Base-by-base conservation (phyloP, 192 early-diverging fungal species). In the Coemansia sp. region DNA sequence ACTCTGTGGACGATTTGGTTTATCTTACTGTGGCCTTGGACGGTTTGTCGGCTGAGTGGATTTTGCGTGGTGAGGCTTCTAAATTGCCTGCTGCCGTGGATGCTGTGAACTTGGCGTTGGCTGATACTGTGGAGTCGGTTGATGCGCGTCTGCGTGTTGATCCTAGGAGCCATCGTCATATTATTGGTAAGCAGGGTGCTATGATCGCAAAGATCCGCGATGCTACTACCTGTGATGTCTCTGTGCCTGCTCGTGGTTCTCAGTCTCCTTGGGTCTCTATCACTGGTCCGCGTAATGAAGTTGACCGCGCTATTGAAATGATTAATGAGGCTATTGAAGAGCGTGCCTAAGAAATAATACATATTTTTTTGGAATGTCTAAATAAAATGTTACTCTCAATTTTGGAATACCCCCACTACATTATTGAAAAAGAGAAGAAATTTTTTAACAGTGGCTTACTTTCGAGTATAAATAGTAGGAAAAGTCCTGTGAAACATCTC, bases 181-280 rank as follows among this genome's bases (percentile, higher is more conserved):
- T 95, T 33, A 94, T 95, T 68, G 94, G 94, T 58, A 86, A 88
- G 71, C 83, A 78, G 47, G 94, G 94, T 20, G 62, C 83, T 1
- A 94, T 88, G 27, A 92, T 95, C 68, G 83, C 78, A 34, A 76
- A 87, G 20, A 90, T 95, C 62, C 89, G 94, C 33, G 77, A 78
- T 20, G 88, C 88, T 12, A 88, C 88, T 20, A 87, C 79, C 16
- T 92, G 90, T 47, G 74, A 81, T 20, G 80, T 95, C 55, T 84
- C 90, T 20, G 83, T 95, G 31, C 87, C 87, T 62, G 80, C 84
- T 63, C 67, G 78, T 11, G 77, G 75, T 39, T 73, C 52, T 44
- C 15, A 47, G 41, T 78, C 71, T 43, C 62, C 62, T 24, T 74
- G 77, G 73, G 74, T 83, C 10, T 38, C 46, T 15, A 29, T 79